A percentile compares a stretch with the other conserved stretches of the same genome.
Evolutionary conservation across 208 protist genomes (phyloP).

Genomic region (Acanthamoeba triangularis): DNA sequence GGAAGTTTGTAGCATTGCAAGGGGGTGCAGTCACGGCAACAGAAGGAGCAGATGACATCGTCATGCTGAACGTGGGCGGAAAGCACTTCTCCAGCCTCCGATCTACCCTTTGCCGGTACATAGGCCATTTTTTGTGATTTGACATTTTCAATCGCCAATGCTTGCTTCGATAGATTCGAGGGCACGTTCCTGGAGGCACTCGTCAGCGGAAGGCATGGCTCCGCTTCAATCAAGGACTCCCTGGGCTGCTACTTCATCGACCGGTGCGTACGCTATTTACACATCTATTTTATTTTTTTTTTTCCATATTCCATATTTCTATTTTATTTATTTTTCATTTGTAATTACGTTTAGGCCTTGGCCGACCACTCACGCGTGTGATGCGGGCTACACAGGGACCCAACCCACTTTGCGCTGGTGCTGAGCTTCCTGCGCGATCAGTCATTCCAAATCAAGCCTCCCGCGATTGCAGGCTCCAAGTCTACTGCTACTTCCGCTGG

Average conservation of each 20-base stretch:
- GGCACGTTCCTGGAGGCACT: conserved; percentile 64
- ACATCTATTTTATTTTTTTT: no score
- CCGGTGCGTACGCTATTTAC: background rate
- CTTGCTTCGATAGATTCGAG: background rate
- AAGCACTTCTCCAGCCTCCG: conserved; percentile 66
- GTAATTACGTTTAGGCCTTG: no score
- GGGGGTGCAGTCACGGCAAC: background rate
- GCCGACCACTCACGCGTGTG: no score
- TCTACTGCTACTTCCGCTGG: no score
- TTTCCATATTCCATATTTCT: no score
- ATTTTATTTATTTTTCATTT: no score
- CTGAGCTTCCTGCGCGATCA: conserved; percentile 65
- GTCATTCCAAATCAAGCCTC: conserved; percentile 32
- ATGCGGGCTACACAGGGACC: conserved; percentile 22
- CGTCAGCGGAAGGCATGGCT: background rate
- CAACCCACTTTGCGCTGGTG: conserved; percentile 36
- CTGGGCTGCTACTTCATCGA: conserved; percentile 62
- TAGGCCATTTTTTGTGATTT: background rate
- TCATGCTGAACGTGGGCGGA: conserved; percentile 68
- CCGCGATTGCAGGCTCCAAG: background rate
- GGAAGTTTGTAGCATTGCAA: conserved; percentile 22
- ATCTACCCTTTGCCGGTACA: conserved; percentile 64
- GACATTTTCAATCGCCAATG: background rate
- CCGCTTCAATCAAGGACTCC: background rate
- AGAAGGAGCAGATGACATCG: background rate